Evolutionary conservation across 352 stramenopile genomes (phyloP).

Genomic region (Phytopythium sindhum): DNA sequence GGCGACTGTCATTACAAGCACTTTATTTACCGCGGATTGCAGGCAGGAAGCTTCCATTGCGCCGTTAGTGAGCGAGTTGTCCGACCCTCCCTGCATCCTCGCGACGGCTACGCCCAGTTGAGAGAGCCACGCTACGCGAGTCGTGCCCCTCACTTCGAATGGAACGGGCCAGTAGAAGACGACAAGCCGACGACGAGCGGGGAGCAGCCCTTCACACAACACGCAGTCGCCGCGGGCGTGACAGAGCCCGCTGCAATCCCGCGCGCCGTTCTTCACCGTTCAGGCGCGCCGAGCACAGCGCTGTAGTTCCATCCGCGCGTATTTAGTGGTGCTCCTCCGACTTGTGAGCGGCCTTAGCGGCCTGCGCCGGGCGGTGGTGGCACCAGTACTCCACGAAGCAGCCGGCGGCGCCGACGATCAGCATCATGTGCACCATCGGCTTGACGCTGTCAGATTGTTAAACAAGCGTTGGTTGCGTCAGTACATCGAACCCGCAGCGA

Average conservation of each 20-base stretch:
- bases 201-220: background rate
- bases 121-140: background rate
- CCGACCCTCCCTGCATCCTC: background rate
- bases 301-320: background rate
- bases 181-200: background rate
- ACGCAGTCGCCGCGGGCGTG: background rate
- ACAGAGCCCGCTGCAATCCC: too few relatives aligned
- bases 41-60: conserved; percentile 3
- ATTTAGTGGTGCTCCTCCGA: conserved; percentile 61
- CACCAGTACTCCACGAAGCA: conserved; percentile 58
- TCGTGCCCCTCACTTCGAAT: background rate
- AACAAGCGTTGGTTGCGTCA: conserved; percentile 1
- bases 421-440: conserved; percentile 75
- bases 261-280: background rate
- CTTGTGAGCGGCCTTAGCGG: conserved; percentile 9
- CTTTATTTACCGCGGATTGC: background rate
- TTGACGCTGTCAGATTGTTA: conserved; percentile 33
- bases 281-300: background rate
- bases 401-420: conserved; percentile 53
- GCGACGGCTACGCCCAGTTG: background rate
- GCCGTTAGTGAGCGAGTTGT: background rate
- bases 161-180: background rate
- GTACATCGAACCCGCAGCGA: background rate
- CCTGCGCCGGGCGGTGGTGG: conserved; percentile 40
- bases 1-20: background rate